A percentile compares a stretch with the other conserved stretches of the same genome.
These are phyloP conservation scores for Debaryomyces castellii DNA, from an alignment of 805 yeast species.

Conservation along the genomic window DNA sequence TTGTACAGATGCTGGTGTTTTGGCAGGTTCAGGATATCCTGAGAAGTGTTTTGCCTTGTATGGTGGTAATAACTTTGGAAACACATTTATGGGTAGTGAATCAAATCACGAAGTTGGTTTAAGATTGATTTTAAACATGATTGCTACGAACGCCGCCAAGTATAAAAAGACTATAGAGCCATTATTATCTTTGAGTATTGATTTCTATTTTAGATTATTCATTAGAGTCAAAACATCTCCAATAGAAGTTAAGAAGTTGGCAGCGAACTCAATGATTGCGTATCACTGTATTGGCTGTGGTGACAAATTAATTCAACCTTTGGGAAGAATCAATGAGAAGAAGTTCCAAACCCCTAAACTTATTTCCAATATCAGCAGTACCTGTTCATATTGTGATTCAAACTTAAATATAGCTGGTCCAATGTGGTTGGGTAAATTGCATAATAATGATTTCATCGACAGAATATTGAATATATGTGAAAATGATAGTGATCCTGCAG, in stretches of 20 bases:
- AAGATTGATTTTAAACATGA: constrained; percentile 73
- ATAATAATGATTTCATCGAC: constrained; percentile 64
- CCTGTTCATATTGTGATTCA: constrained; percentile 70
- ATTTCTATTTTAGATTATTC: constrained; percentile 87
- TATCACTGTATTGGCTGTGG: constrained; percentile 90
- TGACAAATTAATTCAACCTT: constrained; percentile 62
- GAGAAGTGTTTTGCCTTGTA: constrained; percentile 94
- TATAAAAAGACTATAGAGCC: constrained; percentile 89
- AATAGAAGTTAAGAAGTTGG: constrained; percentile 73
- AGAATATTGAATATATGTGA: constrained; percentile 56
- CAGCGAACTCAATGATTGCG: constrained; percentile 72
- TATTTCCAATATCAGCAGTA: constrained; percentile 44
- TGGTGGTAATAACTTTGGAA: constrained; percentile 87
- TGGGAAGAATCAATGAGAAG: constrained; percentile 56
- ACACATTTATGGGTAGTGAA: constrained; percentile 50
- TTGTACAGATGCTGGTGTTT: constrained; percentile 93
- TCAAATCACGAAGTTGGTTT: constrained; percentile 92
- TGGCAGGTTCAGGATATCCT: constrained; percentile 95
- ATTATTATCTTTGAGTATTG: constrained; percentile 78
- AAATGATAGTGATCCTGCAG: constrained; percentile 46
- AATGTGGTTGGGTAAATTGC: constrained; percentile 82
- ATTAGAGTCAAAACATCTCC: constrained; percentile 79
- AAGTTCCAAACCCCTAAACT: constrained; percentile 55
- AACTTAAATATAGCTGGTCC: constrained; percentile 88
- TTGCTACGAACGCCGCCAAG: constrained; percentile 83